Conservation (phyloP, 78 protist species). For the Pigoraptor vietnamica region DNA sequence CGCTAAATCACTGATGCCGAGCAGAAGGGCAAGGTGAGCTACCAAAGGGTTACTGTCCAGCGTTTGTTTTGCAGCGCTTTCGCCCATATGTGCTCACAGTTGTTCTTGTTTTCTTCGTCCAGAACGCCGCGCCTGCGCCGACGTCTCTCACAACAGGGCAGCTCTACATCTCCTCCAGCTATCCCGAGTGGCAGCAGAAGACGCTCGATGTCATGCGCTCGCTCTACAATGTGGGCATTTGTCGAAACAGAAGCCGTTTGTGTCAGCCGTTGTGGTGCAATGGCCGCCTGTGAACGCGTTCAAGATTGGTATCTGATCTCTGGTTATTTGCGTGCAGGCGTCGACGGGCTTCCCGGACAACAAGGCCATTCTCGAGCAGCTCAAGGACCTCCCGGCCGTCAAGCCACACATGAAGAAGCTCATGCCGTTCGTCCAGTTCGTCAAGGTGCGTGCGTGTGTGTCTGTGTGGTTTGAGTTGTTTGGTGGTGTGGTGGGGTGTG, state of each 20-base stretch:
- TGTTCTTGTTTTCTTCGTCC: too few relatives aligned
- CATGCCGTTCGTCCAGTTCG: neutral
- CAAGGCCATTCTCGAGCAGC: neutral
- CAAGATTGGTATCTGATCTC: too few relatives aligned
- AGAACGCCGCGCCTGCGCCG: neutral
- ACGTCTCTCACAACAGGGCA: neutral
- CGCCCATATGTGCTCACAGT: too few relatives aligned
- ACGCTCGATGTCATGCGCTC: neutral
- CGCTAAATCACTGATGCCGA: too few relatives aligned
- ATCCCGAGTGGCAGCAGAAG: slow-evolving; percentile 1
- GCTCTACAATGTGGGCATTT: neutral
- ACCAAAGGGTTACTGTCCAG: too few relatives aligned
- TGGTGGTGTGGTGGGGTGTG: neutral
- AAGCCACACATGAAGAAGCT: neutral
- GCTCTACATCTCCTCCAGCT: neutral
- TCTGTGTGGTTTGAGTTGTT: neutral
- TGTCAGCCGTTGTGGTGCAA: too few relatives aligned
- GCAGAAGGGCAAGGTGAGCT: neutral
- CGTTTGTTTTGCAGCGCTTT: too few relatives aligned
- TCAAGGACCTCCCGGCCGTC: neutral
- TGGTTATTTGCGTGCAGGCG: too few relatives aligned
- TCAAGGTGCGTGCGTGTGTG: neutral
- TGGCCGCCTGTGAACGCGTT: too few relatives aligned
- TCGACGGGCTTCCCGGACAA: neutral
- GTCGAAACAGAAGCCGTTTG: too few relatives aligned